Conservation (phyloP, 331 rosid genomes). For the Rhamnella rubrinervis region DNA sequence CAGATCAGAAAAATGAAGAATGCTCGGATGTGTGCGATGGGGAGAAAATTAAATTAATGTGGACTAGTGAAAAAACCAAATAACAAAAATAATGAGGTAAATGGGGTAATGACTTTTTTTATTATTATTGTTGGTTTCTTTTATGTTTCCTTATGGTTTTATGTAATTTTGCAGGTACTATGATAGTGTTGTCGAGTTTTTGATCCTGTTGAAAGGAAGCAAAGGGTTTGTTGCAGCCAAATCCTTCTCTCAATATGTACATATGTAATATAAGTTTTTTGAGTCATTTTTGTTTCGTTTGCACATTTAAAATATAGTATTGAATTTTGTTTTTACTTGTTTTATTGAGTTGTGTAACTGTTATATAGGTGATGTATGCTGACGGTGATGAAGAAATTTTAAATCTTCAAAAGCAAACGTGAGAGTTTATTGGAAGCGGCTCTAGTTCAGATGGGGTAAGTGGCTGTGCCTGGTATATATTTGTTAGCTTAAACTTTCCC, state of each 20-base stretch:
- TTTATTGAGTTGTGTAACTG: conserved; percentile 5
- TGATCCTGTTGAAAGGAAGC: conserved; percentile 65
- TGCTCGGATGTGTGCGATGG: too few species aligned
- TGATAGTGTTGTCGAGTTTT: conserved; percentile 55
- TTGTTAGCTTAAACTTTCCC: not conserved
- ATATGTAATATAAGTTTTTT: not conserved
- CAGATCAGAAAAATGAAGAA: too few species aligned
- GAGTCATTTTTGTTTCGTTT: not conserved
- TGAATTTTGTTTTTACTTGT: not conserved
- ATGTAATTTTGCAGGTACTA: conserved; percentile 64
- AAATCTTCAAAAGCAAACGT: conserved; percentile 56
- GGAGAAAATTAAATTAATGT: too few species aligned
- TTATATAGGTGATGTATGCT: conserved; percentile 57
- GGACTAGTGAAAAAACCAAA: too few species aligned
- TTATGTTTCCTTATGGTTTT: conserved; percentile 11
- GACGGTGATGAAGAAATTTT: conserved; percentile 81
- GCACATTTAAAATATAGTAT: not conserved
- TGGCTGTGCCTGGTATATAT: conserved; percentile 21
- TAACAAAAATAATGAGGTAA: too few species aligned
- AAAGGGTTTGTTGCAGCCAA: conserved; percentile 78
- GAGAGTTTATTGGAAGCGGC: conserved; percentile 42
- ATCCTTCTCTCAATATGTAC: not conserved
- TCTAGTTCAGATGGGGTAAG: conserved; percentile 61
- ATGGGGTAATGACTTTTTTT: too few species aligned
- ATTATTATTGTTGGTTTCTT: too few species aligned